Base-by-base conservation (phyloP, 768 basidiomycete species). In the Tricholoma terreum region DNA sequence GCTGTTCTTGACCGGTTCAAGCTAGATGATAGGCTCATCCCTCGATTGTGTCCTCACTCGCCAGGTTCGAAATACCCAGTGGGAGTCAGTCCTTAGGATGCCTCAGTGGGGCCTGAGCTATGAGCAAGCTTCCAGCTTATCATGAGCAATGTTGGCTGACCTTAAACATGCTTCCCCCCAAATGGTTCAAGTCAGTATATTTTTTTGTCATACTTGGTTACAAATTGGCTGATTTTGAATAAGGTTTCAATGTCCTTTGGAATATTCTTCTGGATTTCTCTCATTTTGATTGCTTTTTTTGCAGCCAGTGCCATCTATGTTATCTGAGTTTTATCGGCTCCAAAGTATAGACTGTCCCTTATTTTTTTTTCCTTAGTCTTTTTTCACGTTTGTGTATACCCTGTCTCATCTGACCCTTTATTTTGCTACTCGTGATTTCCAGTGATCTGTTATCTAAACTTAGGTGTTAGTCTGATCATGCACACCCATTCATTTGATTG, bases 61-160 rank as follows among this genome's bases (percentile, higher is more conserved):
- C 9, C 24, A 22, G 10, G 55, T 51, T 36, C 15, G 48, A 3
- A 60, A 45, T 33, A 57, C 46, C 15, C 22, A 40, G 22, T 60
- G 58, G 58, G 34, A 35, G 34, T 35, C 34, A 4, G 34, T 35
- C 34, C 34, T 35, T 10, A 35, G 34, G 50, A 56, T 12, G 22
- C 34, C 34, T 10, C 34, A 35, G 34, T 35, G 57, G 57, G 52
- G 57, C 22, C 52, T 58, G 7, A 58, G 34, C 36, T 54, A 46
- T 43, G 42, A 58, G 40, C 57, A 58, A 46, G 57, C 53, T 12
- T 31, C 36, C 15, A 54, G 54, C 30, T 50, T 58, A 34, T 54
- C 57, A 54, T 11, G 21, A 15, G 52, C 57, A 12, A 17, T 55
- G 33, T 21, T 31, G 15, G n/a, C 38, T 17, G 38, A 55, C 35